A percentile compares a stretch with the other conserved stretches of the same genome.
Conservation (phyloP, 2,329 filamentous ascomycete species). For the Epichloe gansuensis region DNA sequence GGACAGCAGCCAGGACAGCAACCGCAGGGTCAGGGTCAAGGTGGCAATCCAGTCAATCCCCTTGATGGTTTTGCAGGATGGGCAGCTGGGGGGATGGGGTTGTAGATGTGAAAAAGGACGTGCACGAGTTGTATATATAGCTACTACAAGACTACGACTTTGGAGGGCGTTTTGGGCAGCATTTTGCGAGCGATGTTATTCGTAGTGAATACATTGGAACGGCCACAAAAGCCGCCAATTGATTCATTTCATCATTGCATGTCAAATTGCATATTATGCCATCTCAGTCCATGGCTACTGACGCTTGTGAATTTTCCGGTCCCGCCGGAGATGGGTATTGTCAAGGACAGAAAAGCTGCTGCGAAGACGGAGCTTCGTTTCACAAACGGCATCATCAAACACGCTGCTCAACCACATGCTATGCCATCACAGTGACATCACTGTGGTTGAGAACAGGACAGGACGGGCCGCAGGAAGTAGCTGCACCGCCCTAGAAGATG, state of each 20-base stretch:
- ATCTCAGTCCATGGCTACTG: too few species aligned
- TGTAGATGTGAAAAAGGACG: constrained; percentile 12
- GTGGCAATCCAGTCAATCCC: constrained; percentile 7
- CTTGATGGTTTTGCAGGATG: constrained; percentile 21
- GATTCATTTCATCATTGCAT: neutral
- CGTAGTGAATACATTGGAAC: neutral
- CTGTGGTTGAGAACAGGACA: too few species aligned
- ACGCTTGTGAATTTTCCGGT: too few species aligned
- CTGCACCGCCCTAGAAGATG: too few species aligned
- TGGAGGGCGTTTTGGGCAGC: constrained; percentile 8
- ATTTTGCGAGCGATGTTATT: constrained; percentile 3
- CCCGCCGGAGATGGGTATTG: neutral
- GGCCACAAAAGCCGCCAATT: neutral
- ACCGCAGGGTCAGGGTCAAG: neutral
- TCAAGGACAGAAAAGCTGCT: neutral
- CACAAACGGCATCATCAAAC: neutral
- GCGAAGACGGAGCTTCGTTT: neutral
- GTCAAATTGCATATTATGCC: neutral
- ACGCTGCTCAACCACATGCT: too few species aligned
- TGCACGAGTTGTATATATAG: constrained; percentile 4
- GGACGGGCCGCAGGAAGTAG: too few species aligned
- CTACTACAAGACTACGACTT: constrained; percentile 1
- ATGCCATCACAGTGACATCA: too few species aligned
- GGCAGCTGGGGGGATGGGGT: constrained; percentile 23
- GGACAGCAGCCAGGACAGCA: neutral